Evolutionary conservation across 805 yeast genomes (phyloP), one percentile per base, ranked within the genome.

Genomic region (Myxozyma melibiosi): DNA sequence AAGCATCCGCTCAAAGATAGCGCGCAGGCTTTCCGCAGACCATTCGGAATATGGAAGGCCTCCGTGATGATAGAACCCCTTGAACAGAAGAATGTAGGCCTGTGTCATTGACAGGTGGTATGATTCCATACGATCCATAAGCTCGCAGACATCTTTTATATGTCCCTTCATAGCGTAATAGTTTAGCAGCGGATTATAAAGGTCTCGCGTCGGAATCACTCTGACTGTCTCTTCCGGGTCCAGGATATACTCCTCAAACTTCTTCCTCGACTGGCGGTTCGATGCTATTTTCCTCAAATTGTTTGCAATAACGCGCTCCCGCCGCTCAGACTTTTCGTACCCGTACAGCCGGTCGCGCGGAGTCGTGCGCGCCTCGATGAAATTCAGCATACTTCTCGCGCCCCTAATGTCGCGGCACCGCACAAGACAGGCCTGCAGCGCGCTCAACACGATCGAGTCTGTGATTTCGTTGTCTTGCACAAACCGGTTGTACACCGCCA

Each of bases 401-500:
- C 55, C 61, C 24, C 59, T 42, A 2, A 58, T 56, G 28, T 63
- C 61, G 8, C 67, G 65, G 40, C 64, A 43, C 0, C 62, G 53
- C 13, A 71, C 55, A 25, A 70, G 58, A 4, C 59, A 44, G 13
- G 53, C 39, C 56, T 70, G 45, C 43, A 67, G 55, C 4, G 67
- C 34, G 44, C 65, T 64, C 53, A 71, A 22, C 18, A 68, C 53
- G 3, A 60, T 37, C 20, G 63, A 63, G 47, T 71, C 75, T 5
- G 68, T 47, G 5, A 70, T 58, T 43, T 58, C 61, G 2, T 65
- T 58, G 2, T 60, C 44, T 25, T 61, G 47, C 14, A 52, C 51
- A 38, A 70, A 56, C 25, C 58, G 62, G 3, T 47, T 48, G 54
- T 55, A 55, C 7, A 55, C 28, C 49, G 59, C 61, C 16, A 58